Percentiles rank a stretch among this genome's conserved stretches.
These are phyloP conservation scores for Beta macrorhiza DNA, from an alignment of 179 eudicot genomes.

Conservation along the genomic window DNA sequence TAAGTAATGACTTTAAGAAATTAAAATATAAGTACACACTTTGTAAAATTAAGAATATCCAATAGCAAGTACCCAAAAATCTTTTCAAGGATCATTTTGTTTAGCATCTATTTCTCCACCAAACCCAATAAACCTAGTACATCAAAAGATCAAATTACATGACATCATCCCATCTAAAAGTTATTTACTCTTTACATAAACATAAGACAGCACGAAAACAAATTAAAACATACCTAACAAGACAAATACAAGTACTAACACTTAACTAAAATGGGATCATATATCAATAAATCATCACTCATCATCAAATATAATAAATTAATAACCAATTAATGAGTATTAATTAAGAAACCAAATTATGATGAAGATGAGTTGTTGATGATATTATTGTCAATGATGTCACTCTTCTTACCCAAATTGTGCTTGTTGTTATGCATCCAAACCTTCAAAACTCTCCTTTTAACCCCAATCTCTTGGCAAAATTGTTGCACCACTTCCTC, in stretches of 20 bases:
- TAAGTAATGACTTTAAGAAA: too few species aligned
- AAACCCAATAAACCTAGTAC: conserved; percentile 5
- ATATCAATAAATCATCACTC: too few species aligned
- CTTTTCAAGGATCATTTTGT: too few species aligned
- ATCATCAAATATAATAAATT: neutral
- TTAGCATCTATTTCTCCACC: neutral
- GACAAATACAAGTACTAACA: neutral
- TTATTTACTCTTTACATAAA: neutral
- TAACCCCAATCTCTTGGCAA: conserved; percentile 13
- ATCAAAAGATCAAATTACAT: neutral
- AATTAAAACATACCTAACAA: neutral
- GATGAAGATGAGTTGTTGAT: neutral
- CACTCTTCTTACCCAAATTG: conserved; percentile 5
- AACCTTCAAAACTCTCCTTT: conserved; percentile 17
- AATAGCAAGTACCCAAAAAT: too few species aligned
- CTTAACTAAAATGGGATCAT: neutral
- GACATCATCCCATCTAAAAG: neutral
- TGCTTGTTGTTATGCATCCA: conserved; percentile 22
- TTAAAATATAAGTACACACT: neutral
- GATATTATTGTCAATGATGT: neutral
- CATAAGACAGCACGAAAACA: neutral
- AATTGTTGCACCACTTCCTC: conserved; percentile 13
- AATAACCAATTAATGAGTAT: neutral
- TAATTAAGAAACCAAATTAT: neutral
- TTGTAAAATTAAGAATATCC: too few species aligned